A percentile compares a stretch with the other conserved stretches of the same genome.
phyloP scores from a whole-genome alignment of 805 yeast species.

The Starmera amethionina region DNA sequence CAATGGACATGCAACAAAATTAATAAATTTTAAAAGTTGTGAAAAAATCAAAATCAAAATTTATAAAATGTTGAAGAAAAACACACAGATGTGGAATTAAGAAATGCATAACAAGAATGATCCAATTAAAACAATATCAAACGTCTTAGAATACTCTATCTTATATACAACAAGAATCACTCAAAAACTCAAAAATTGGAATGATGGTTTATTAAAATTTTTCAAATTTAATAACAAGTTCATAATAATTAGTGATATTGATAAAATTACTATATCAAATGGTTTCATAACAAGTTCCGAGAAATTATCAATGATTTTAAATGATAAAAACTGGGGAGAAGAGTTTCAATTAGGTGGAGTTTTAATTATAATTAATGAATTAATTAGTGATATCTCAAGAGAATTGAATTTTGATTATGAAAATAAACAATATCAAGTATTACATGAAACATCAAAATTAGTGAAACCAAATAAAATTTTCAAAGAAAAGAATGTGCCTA shows the following conservation, averaged over 20 bases:
- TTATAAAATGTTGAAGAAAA: too few species aligned
- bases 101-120: too few species aligned
- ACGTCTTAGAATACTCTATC: slow-evolving; percentile 14
- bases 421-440: neutral
- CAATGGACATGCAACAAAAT: neutral
- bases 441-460: neutral
- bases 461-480: neutral
- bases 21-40: too few species aligned
- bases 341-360: slow-evolving; percentile 10
- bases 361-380: slow-evolving; percentile 7
- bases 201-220: slow-evolving; percentile 14
- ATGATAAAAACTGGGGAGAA: slow-evolving; percentile 7
- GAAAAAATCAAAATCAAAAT: too few species aligned
- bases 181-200: slow-evolving; percentile 16
- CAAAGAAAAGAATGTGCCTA: neutral
- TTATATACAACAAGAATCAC: slow-evolving; percentile 12
- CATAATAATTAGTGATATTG: slow-evolving; percentile 9
- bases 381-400: slow-evolving; percentile 6
- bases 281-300: slow-evolving; percentile 8
- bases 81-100: too few species aligned
- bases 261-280: slow-evolving; percentile 8
- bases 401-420: slow-evolving; percentile 11
- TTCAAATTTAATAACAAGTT: slow-evolving; percentile 13
- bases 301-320: neutral
- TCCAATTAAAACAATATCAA: neutral